phyloP scores from a whole-genome alignment of 2,329 filamentous ascomycete genomes.

The Ophiostoma triangulosporum region DNA sequence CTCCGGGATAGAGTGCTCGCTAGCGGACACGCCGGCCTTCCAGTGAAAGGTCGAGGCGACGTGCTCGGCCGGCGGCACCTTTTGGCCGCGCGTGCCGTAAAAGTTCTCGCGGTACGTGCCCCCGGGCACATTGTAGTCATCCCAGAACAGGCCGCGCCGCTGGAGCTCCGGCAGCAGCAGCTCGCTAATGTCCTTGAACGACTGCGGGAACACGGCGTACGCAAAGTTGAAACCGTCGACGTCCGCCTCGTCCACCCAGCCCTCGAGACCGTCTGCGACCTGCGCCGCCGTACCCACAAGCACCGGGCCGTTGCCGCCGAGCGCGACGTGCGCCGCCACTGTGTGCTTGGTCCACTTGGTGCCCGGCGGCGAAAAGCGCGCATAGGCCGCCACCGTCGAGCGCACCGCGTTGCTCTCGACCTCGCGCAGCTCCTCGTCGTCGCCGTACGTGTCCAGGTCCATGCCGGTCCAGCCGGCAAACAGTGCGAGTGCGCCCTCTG shows the following conservation, averaged over 20 bases:
- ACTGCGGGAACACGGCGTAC: constrained; percentile 32
- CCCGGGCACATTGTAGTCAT: constrained; percentile 32
- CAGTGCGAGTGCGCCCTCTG: constrained; percentile 51
- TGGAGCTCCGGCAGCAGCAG: constrained; percentile 49
- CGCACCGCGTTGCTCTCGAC: constrained; percentile 28
- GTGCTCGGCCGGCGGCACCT: constrained; percentile 24
- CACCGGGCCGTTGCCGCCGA: constrained; percentile 15
- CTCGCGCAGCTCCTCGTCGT: constrained; percentile 26
- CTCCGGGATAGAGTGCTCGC: constrained; percentile 17
- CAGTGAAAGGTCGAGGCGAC: constrained; percentile 27
- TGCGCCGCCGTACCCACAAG: constrained; percentile 51
- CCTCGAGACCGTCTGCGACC: constrained; percentile 54
- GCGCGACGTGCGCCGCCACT: constrained; percentile 39
- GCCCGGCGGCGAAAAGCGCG: constrained; percentile 8
- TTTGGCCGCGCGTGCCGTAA: constrained; percentile 22
- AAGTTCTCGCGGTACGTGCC: constrained; percentile 32
- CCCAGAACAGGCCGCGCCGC: constrained; percentile 42
- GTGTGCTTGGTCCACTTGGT: constrained; percentile 60
- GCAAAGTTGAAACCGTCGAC: constrained; percentile 64
- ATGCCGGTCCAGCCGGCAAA: constrained; percentile 63
- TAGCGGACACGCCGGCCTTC: constrained; percentile 21
- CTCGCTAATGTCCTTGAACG: constrained; percentile 52
- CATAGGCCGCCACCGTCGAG: constrained; percentile 15
- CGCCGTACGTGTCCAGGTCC: constrained; percentile 27
- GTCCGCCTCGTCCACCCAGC: constrained; percentile 55